Conservation (phyloP, 164 flowering plant genomes). For the Magnolia officinalis region DNA sequence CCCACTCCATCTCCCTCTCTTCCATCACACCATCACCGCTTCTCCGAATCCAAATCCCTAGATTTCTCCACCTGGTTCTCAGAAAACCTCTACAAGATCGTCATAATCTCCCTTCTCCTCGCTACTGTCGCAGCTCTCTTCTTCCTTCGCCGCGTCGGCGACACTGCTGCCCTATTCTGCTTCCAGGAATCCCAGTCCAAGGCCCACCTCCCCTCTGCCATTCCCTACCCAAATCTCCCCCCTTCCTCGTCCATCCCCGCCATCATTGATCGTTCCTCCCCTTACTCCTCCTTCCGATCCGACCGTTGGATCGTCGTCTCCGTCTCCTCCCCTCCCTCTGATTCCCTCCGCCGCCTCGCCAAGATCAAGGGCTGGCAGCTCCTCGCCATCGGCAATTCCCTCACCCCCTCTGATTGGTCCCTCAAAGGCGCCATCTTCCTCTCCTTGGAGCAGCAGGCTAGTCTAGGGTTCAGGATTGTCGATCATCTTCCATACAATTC, state of each 20-base stretch:
- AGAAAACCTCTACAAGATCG: constrained; percentile 66
- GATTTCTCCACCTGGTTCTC: constrained; percentile 83
- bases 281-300: constrained; percentile 60
- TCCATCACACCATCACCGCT: constrained; percentile 23
- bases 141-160: constrained; percentile 70
- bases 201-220: constrained; percentile 22
- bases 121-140: constrained; percentile 63
- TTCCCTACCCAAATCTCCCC: constrained; percentile 46
- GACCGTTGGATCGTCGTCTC: constrained; percentile 89
- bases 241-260: constrained; percentile 43
- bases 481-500: constrained; percentile 87
- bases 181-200: constrained; percentile 49
- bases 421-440: constrained; percentile 83
- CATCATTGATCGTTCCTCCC: constrained; percentile 49
- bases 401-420: constrained; percentile 75
- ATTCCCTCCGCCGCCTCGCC: constrained; percentile 48
- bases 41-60: constrained; percentile 46
- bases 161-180: constrained; percentile 67
- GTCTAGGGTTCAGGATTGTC: constrained; percentile 65
- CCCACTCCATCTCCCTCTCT: constrained; percentile 7
- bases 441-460: constrained; percentile 76
- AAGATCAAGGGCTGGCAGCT: constrained; percentile 93
- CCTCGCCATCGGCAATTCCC: constrained; percentile 75
- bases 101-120: constrained; percentile 39
- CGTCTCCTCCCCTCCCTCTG: constrained; percentile 62